Conservation (phyloP, 192 early-diverging fungal genomes). For the Entophlyctis luteolus region DNA sequence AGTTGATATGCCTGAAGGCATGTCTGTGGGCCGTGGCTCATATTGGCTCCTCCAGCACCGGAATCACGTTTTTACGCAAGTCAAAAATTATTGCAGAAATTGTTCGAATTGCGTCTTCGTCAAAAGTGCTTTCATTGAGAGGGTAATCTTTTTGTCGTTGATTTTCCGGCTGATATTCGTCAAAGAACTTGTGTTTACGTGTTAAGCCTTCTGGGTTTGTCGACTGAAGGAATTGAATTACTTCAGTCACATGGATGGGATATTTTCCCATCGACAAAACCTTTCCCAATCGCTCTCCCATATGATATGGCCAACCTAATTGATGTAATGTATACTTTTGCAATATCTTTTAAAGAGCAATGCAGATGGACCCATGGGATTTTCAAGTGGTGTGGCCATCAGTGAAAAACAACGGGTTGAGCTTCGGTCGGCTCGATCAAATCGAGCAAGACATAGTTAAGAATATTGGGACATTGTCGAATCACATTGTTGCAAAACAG, state of each 20-base stretch:
- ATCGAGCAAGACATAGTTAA: constrained; percentile 65
- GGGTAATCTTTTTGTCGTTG: constrained; percentile 49
- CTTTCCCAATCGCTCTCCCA: constrained; percentile 43
- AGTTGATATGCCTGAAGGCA: constrained; percentile 53
- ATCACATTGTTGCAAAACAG: constrained; percentile 76
- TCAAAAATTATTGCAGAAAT: constrained; percentile 71
- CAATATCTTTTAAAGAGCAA: not conserved
- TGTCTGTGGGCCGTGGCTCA: constrained; percentile 78
- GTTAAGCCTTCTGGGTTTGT: constrained; percentile 67
- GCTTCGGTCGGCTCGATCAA: constrained; percentile 23
- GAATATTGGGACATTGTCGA: constrained; percentile 72
- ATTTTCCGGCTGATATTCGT: not conserved
- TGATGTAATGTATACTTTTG: constrained; percentile 40
- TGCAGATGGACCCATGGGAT: constrained; percentile 4
- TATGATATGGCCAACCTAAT: constrained; percentile 57
- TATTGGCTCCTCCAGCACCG: constrained; percentile 65
- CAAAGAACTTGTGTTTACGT: constrained; percentile 71
- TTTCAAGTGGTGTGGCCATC: not conserved
- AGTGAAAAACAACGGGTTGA: not conserved
- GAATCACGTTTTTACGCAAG: constrained; percentile 67
- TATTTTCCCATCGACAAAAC: constrained; percentile 41
- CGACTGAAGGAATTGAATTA: constrained; percentile 63
- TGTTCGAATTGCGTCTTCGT: constrained; percentile 62
- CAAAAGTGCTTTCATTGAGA: constrained; percentile 65
- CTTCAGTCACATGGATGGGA: constrained; percentile 75